A percentile compares a stretch with the other conserved stretches of the same genome.
Conservation (phyloP, 2,329 filamentous ascomycete species). For the Fusarium sp. region DNA sequence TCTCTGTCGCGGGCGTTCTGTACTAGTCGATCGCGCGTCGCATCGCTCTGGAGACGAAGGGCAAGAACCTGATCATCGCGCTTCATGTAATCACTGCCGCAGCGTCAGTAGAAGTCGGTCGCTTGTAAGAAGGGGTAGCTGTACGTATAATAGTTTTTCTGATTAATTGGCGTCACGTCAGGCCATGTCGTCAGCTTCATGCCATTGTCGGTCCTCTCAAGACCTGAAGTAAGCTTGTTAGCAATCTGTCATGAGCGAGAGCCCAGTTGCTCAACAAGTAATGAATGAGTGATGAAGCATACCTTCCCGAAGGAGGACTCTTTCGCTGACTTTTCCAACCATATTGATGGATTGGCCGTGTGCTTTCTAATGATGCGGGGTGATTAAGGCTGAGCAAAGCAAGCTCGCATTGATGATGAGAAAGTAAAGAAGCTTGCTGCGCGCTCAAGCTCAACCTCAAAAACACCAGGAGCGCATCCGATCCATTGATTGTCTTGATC, state of each 20-base stretch:
- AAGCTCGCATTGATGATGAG: slow-evolving; percentile 44
- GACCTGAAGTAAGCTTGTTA: slow-evolving; percentile 67
- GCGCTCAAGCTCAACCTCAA: slow-evolving; percentile 41
- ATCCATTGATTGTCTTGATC: slow-evolving; percentile 40
- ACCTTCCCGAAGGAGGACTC: slow-evolving; percentile 73
- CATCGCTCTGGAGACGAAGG: slow-evolving; percentile 87
- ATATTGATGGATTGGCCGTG: slow-evolving; percentile 53
- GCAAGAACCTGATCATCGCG: slow-evolving; percentile 96
- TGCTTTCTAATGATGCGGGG: slow-evolving; percentile 30
- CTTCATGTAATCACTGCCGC: slow-evolving; percentile 90
- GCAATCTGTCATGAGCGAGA: slow-evolving; percentile 36
- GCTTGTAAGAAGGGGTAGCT: neutral
- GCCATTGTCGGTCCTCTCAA: slow-evolving; percentile 97
- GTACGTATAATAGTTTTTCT: slow-evolving; percentile 99
- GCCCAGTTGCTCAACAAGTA: slow-evolving; percentile 17
- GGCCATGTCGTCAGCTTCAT: slow-evolving; percentile 97
- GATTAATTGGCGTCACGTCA: slow-evolving; percentile 92
- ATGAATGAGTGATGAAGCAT: slow-evolving; percentile 25
- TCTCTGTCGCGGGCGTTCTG: slow-evolving; percentile 90
- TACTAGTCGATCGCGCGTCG: slow-evolving; percentile 83
- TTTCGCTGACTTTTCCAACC: slow-evolving; percentile 75
- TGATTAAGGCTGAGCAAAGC: slow-evolving; percentile 25
- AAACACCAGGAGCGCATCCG: slow-evolving; percentile 47
- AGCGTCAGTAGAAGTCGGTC: slow-evolving; percentile 30
- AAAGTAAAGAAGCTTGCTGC: slow-evolving; percentile 30